phyloP scores from a whole-genome alignment of 2,329 filamentous ascomycete species.

The Aspergillus floridensis region DNA sequence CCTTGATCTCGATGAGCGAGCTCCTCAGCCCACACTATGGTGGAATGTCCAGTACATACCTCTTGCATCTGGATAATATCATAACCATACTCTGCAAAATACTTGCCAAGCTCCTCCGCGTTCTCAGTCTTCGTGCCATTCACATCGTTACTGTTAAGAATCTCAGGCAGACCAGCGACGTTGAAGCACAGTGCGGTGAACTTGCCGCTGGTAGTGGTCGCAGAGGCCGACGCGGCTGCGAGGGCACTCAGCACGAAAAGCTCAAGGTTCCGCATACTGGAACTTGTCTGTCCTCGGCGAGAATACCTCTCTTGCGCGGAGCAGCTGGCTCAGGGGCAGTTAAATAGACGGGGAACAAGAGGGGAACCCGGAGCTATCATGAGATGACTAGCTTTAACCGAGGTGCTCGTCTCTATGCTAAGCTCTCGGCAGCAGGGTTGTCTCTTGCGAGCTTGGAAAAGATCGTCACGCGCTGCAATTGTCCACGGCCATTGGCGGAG shows the following conservation, averaged over 20 bases:
- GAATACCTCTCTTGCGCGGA: not conserved
- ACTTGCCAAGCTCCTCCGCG: conserved; percentile 54
- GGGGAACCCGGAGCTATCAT: not conserved
- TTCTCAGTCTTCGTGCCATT: conserved; percentile 62
- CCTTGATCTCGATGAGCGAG: conserved; percentile 30
- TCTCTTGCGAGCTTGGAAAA: not conserved
- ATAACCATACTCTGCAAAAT: conserved; percentile 57
- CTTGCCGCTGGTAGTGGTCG: conserved; percentile 28
- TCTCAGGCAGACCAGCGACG: conserved; percentile 57
- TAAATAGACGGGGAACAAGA: not conserved
- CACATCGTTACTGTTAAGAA: conserved; percentile 58
- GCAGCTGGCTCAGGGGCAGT: not conserved
- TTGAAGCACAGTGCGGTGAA: conserved; percentile 58
- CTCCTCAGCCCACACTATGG: not conserved
- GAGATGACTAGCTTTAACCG: not conserved
- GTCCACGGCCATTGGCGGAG: not conserved
- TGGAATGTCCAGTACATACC: conserved; percentile 29
- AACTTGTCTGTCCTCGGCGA: not conserved
- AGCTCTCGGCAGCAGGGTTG: not conserved
- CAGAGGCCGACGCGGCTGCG: conserved; percentile 23
- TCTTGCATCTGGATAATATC: conserved; percentile 66
- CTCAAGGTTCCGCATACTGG: not conserved
- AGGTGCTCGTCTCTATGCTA: not conserved
- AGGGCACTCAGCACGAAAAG: not conserved
- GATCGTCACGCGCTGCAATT: not conserved